Conservation (phyloP, 441 rosid genomes). For the Croton laevigatus region DNA sequence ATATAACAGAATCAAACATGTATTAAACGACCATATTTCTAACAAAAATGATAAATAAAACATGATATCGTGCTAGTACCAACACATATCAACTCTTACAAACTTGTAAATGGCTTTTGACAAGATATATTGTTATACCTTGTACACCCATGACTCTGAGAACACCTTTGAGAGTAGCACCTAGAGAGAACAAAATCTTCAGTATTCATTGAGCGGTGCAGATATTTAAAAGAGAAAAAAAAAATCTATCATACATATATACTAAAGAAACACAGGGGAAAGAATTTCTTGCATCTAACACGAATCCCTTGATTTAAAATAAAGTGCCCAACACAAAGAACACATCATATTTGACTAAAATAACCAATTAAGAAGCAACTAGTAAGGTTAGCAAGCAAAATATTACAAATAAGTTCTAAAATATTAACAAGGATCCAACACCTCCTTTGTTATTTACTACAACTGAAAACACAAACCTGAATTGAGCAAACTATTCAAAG, state of each 20-base stretch:
- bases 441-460: background rate
- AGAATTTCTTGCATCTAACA: background rate
- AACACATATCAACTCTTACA: constrained; percentile 8
- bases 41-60: too few species aligned
- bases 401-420: background rate
- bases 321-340: background rate
- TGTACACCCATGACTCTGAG: constrained; percentile 98
- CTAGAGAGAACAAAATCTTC: constrained; percentile 32
- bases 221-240: too few species aligned
- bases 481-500: background rate
- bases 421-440: background rate
- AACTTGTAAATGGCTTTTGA: constrained; percentile 98
- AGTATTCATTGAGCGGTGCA: background rate
- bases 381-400: background rate
- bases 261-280: background rate
- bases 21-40: too few species aligned
- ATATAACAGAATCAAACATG: too few species aligned
- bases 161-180: constrained; percentile 99
- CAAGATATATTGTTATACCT: constrained; percentile 94
- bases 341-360: background rate
- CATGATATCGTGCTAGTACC: too few species aligned
- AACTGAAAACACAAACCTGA: background rate
- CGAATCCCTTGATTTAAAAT: background rate
- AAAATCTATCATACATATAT: constrained; percentile 33
- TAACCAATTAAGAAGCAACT: background rate